Evolutionary conservation across 2,329 filamentous ascomycete species (phyloP).

Genomic region (Ophiocordyceps sinensis): DNA sequence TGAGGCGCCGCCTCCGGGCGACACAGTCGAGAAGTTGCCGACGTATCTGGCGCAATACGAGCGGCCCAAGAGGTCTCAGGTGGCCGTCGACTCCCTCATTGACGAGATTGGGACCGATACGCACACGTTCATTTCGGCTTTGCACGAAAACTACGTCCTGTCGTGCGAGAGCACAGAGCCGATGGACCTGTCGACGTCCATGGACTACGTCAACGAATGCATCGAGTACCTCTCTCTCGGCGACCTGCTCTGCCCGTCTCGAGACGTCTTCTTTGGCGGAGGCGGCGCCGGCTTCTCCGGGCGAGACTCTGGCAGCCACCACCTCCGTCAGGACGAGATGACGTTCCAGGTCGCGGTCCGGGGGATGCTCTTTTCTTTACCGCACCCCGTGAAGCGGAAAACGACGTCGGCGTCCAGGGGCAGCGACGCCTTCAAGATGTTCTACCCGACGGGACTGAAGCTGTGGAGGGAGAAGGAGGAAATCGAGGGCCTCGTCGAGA

Average conservation of each 20-base stretch:
- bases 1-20: slow-evolving; percentile 28
- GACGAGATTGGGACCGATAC: slow-evolving; percentile 90
- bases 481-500: slow-evolving; percentile 55
- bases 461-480: slow-evolving; percentile 78
- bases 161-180: slow-evolving; percentile 54
- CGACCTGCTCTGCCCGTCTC: slow-evolving; percentile 67
- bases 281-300: slow-evolving; percentile 30
- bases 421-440: slow-evolving; percentile 71
- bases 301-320: slow-evolving; percentile 51
- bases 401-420: slow-evolving; percentile 25
- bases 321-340: slow-evolving; percentile 83
- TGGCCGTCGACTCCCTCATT: slow-evolving; percentile 61
- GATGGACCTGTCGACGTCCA: slow-evolving; percentile 41
- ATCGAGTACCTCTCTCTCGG: slow-evolving; percentile 77
- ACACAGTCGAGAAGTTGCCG: slow-evolving; percentile 40
- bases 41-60: slow-evolving; percentile 40
- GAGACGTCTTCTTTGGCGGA: slow-evolving; percentile 50
- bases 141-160: slow-evolving; percentile 86
- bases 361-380: slow-evolving; percentile 72
- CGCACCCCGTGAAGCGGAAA: slow-evolving; percentile 69
- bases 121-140: slow-evolving; percentile 72
- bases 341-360: slow-evolving; percentile 82
- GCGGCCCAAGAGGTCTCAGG: slow-evolving; percentile 48
- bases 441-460: slow-evolving; percentile 73
- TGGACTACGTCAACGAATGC: slow-evolving; percentile 72